Evolutionary conservation across 2,329 filamentous ascomycete species (phyloP).

Genomic region (Endoconidiophora polonica): DNA sequence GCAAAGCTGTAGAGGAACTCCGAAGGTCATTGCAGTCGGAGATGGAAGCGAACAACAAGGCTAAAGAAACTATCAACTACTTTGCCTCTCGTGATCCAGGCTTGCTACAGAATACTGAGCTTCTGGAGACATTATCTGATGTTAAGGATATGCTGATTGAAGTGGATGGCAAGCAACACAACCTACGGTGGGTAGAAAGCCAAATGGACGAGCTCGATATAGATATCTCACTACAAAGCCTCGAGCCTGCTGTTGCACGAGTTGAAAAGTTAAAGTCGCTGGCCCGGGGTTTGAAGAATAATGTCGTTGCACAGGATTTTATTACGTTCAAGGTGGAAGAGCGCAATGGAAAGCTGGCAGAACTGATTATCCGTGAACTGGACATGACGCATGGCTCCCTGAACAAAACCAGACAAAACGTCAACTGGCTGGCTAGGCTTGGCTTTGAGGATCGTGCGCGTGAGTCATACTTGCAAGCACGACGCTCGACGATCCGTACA

Average conservation of each 20-base stretch:
- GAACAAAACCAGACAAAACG: conserved; percentile 61
- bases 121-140: conserved; percentile 61
- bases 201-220: conserved; percentile 96
- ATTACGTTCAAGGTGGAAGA: conserved; percentile 85
- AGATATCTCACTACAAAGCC: conserved; percentile 77
- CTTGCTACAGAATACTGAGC: conserved; percentile 60
- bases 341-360: conserved; percentile 60
- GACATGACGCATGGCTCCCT: conserved; percentile 62
- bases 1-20: conserved; percentile 83
- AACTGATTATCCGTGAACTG: conserved; percentile 60
- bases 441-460: conserved; percentile 83
- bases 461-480: conserved; percentile 68
- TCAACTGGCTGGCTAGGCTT: conserved; percentile 68
- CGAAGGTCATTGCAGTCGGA: conserved; percentile 74
- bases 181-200: conserved; percentile 84
- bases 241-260: conserved; percentile 66
- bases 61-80: conserved; percentile 72
- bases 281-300: conserved; percentile 66
- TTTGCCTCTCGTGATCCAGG: conserved; percentile 64
- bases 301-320: conserved; percentile 75
- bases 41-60: conserved; percentile 71
- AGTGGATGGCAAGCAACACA: conserved; percentile 91
- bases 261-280: conserved; percentile 75
- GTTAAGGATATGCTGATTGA: conserved; percentile 85
- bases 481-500: conserved; percentile 62